phyloP scores from a whole-genome alignment of 331 rosid genomes.

The Rosa hybrid region DNA sequence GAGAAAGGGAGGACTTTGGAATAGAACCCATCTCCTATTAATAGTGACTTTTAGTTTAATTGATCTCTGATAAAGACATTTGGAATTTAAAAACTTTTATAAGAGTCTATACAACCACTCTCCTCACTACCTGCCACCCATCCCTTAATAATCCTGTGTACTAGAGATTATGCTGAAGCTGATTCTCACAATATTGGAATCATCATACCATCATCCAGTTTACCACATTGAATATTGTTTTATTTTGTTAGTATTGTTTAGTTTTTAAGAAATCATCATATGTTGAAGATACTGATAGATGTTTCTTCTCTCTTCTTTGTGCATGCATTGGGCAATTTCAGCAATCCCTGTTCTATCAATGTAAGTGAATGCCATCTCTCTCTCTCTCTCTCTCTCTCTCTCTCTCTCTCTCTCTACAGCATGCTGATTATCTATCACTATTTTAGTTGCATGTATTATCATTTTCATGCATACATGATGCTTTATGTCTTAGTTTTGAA shows the following conservation, averaged over 20 bases:
- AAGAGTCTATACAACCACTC: background rate
- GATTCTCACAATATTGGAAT: background rate
- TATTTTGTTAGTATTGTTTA: background rate
- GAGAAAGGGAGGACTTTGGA: background rate
- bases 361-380: slow-evolving; percentile 55
- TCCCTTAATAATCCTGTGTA: background rate
- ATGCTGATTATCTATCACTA: background rate
- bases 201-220: background rate
- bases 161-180: slow-evolving; percentile 4
- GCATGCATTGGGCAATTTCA: slow-evolving; percentile 53
- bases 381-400: background rate
- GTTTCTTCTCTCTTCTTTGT: slow-evolving; percentile 26
- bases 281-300: slow-evolving; percentile 45
- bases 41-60: background rate
- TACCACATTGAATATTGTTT: background rate
- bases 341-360: slow-evolving; percentile 98
- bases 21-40: background rate
- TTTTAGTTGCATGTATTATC: background rate
- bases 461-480: background rate
- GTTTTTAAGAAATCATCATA: background rate
- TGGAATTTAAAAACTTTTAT: background rate
- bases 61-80: background rate
- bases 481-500: background rate
- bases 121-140: background rate
- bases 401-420: background rate